Evolutionary conservation across 2,329 filamentous ascomycete species (phyloP), one percentile per base, ranked within the genome.

Genomic region (Neoarthrinium moseri): DNA sequence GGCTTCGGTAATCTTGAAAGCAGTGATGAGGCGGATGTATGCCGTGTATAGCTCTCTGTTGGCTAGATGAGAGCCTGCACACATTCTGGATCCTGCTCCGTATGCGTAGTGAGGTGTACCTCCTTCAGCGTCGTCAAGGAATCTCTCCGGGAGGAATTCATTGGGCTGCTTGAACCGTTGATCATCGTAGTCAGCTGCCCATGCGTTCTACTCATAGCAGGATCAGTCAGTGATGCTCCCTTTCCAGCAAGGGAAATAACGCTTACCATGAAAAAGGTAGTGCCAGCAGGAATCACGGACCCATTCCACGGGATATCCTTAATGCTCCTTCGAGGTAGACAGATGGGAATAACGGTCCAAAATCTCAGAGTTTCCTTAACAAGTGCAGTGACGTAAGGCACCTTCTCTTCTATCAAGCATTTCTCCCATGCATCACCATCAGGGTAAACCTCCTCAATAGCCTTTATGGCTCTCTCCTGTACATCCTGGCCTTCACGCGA

Each of bases 311-410:
- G 71, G 46, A 92, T 87, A 50, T 87, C 83, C 54, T 84, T 87
- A 60, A 87, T 86, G 50, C 75, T 86, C 13, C 81, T 81, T 4
- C 89, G 74, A 0, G 89, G 89, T 1, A 94, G 74, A 56, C 83
- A 89, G 55, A 94, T 85, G 2, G 87, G 86, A 52, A 91, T 87
- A 23, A 92, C 87, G 3, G 83, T 86, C 78, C 84, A 92, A 72
- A 81, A 92, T 21, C 89, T 80, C 0, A 92, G 73, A 1, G 85
- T 82, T 60, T 94, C 89, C 59, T 91, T 91, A 50, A 88, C 86
- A 5, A 94, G 66, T 0, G 88, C 88, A 0, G 86, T 88, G 49
- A 94, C 72, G 62, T 91, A 94, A 1, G 80, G 80, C 52, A 80
- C 61, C 3, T 74, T 65, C 15, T 43, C 40, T 21, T 43, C 40